Conservation (phyloP, 331 rosid genomes). For the Phaseolus coccineus region DNA sequence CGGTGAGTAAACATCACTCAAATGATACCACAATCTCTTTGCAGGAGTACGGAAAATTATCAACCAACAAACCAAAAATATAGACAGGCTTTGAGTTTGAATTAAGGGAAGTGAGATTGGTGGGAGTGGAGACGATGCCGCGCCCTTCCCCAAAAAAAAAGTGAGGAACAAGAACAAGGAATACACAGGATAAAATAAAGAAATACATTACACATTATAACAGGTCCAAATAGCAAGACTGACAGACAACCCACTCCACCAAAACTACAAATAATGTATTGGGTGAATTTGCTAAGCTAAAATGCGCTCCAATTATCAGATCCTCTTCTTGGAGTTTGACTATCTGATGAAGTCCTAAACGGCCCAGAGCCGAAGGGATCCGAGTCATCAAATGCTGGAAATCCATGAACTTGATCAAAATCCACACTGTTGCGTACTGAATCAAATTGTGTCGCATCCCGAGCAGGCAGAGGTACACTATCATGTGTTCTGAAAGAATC, state of each 20-base stretch:
- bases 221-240: slow-evolving; percentile 43
- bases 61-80: slow-evolving; percentile 43
- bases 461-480: slow-evolving; percentile 62
- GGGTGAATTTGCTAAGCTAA: slow-evolving; percentile 49
- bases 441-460: slow-evolving; percentile 70
- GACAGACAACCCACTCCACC: slow-evolving; percentile 54
- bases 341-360: slow-evolving; percentile 75
- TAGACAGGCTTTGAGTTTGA: slow-evolving; percentile 42
- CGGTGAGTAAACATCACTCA: slow-evolving; percentile 28
- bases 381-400: slow-evolving; percentile 88
- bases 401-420: slow-evolving; percentile 73
- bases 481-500: slow-evolving; percentile 83
- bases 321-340: slow-evolving; percentile 68
- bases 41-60: slow-evolving; percentile 18
- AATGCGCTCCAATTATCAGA: slow-evolving; percentile 83
- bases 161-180: slow-evolving; percentile 47
- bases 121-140: slow-evolving; percentile 32
- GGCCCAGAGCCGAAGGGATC: slow-evolving; percentile 93
- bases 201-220: slow-evolving; percentile 58
- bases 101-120: slow-evolving; percentile 32
- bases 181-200: slow-evolving; percentile 57
- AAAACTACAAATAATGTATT: slow-evolving; percentile 39
- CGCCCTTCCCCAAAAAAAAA: slow-evolving; percentile 13
- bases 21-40: slow-evolving; percentile 35
- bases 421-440: slow-evolving; percentile 75